A percentile compares a stretch with the other conserved stretches of the same genome.
These are phyloP conservation scores for Neopestalotiopsis rosae DNA, from an alignment of 2,329 filamentous ascomycete genomes.

Conservation along the genomic window DNA sequence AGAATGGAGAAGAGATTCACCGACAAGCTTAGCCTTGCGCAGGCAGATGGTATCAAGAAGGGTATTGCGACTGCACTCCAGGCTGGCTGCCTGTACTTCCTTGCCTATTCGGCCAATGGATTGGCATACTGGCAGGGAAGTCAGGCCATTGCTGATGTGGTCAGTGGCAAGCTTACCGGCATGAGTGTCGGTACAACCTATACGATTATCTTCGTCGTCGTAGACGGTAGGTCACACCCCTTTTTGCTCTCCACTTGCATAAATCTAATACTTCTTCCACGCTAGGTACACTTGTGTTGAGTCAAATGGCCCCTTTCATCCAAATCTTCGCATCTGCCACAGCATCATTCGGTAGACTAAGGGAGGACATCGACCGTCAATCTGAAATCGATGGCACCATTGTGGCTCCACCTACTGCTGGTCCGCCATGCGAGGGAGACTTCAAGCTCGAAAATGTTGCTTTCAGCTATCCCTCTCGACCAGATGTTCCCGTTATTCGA, in stretches of 20 bases:
- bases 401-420: constrained; percentile 49
- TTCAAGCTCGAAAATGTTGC: constrained; percentile 41
- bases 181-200: constrained; percentile 57
- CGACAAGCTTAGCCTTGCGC: constrained; percentile 49
- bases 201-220: constrained; percentile 67
- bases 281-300: constrained; percentile 59
- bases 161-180: constrained; percentile 38
- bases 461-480: constrained; percentile 45
- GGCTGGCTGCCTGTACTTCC: constrained; percentile 68
- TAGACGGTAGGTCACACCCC: constrained; percentile 52
- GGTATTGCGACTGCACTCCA: constrained; percentile 60
- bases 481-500: constrained; percentile 41
- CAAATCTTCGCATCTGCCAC: constrained; percentile 63
- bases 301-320: constrained; percentile 65
- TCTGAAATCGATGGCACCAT: constrained; percentile 49
- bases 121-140: constrained; percentile 72
- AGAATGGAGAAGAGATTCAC: constrained; percentile 59
- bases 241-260: neutral
- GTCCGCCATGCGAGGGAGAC: constrained; percentile 48
- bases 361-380: constrained; percentile 56
- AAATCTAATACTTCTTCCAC: neutral
- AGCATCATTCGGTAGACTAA: constrained; percentile 58
- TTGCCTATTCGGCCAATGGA: constrained; percentile 68
- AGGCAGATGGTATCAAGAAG: constrained; percentile 59
- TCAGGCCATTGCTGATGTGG: constrained; percentile 43